These are phyloP conservation scores for Tricholomella constricta DNA, from an alignment of 768 basidiomycete genomes.

Conservation along the genomic window DNA sequence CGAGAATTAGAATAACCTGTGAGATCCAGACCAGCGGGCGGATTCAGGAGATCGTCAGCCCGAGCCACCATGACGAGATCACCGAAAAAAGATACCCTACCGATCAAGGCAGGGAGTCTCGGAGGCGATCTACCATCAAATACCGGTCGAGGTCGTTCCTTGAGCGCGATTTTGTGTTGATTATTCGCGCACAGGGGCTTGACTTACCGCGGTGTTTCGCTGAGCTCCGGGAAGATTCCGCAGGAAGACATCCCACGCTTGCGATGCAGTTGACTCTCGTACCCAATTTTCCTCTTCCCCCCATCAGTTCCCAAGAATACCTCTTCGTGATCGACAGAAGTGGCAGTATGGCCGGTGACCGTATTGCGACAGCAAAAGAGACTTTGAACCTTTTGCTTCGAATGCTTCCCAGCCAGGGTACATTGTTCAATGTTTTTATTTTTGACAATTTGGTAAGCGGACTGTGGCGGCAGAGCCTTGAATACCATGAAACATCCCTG, in stretches of 20 bases:
- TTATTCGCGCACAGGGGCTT: conserved; percentile 47
- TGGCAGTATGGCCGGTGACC: conserved; percentile 47
- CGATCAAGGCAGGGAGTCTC: conserved; percentile 34
- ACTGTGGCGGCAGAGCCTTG: conserved; percentile 38
- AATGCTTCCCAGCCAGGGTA: conserved; percentile 44
- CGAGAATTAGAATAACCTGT: conserved; percentile 41
- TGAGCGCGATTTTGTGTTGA: conserved; percentile 51
- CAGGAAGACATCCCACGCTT: conserved; percentile 30
- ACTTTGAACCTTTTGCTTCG: conserved; percentile 50
- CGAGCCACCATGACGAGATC: conserved; percentile 44
- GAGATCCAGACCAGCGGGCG: conserved; percentile 52
- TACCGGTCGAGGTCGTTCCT: conserved; percentile 46
- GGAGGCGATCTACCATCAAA: conserved; percentile 40
- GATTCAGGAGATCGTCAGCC: conserved; percentile 42
- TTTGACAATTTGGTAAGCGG: conserved; percentile 38
- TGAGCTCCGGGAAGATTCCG: conserved; percentile 36
- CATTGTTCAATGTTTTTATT: conserved; percentile 59
- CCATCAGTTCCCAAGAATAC: conserved; percentile 51
- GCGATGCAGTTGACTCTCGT: conserved; percentile 59
- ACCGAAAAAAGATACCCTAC: conserved; percentile 34
- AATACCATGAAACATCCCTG: conserved; percentile 35
- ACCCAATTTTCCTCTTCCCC: conserved; percentile 48
- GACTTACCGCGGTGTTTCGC: conserved; percentile 60
- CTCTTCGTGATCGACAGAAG: conserved; percentile 64
- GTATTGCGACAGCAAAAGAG: conserved; percentile 49